Evolutionary conservation across 495 filamentous ascomycete genomes (phyloP), one percentile per base, ranked within the genome.

Genomic region (Talaromyces trachyspermus): DNA sequence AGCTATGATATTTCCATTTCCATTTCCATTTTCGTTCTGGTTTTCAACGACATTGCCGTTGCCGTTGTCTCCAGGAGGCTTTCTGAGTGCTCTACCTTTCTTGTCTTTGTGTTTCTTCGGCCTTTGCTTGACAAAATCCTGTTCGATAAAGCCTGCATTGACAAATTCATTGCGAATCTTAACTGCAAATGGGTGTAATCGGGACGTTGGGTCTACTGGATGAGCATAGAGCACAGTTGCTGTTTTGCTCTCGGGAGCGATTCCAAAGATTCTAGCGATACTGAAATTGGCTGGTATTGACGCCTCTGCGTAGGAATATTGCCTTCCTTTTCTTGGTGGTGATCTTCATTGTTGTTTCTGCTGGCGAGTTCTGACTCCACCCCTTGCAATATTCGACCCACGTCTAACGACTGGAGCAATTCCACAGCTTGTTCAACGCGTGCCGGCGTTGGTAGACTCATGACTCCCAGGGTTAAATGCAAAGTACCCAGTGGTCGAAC

Each of bases 381-480:
- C 22, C 60, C 54, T 18, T 41, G 41, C 35, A 88, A 63, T 20
- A 89, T 54, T 18, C 61, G 55, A 9, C 45, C 51, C 11, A 85
- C 55, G 51, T 83, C 67, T 4, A 90, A 56, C 3, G 59, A 56
- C 9, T 64, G 56, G 15, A 94, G 66, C 18, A 85, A 62, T 1
- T 61, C 51, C 17, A 76, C 55, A 0, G 86, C 89, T 32, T 70
- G 69, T 4, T 80, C 70, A 0, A 95, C 53, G 1, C 70, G 63
- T 32, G 78, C 72, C 12, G 65, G 61, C 0, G 62, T 74, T 1
- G 75, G 59, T 8, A 95, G 77, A 49, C 79, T 86, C 84, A 96
- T 89, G 2, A 95, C 88, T 1, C 89, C 89, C 5, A 95, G 63
- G 1, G 91, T 95, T 2, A 95, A 66, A 63, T 95, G 91, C 22